These are phyloP conservation scores for Aspergillus saccharolyticus DNA, from an alignment of 495 filamentous ascomycete genomes.

Conservation along the genomic window DNA sequence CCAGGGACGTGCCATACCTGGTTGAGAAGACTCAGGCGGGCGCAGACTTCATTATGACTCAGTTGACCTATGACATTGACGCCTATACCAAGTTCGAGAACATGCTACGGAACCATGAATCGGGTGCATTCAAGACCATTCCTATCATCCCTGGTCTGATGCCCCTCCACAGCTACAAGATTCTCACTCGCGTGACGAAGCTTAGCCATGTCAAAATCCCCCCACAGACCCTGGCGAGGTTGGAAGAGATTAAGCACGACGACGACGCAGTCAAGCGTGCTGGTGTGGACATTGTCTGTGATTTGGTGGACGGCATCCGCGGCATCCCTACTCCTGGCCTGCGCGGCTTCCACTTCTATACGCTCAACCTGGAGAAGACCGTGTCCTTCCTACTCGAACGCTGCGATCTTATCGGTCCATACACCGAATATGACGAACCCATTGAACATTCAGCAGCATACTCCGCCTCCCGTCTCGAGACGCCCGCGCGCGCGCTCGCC, in stretches of 20 bases:
- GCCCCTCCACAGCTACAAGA: slow-evolving; percentile 96
- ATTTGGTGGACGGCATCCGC: slow-evolving; percentile 53
- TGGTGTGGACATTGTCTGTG: slow-evolving; percentile 47
- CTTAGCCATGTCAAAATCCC: slow-evolving; percentile 85
- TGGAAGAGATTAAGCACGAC: slow-evolving; percentile 79
- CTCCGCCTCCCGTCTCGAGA: slow-evolving; percentile 33
- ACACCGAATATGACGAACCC: slow-evolving; percentile 37
- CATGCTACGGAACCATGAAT: slow-evolving; percentile 73
- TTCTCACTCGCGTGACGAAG: slow-evolving; percentile 91
- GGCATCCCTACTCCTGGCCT: slow-evolving; percentile 52
- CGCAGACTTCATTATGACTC: slow-evolving; percentile 99
- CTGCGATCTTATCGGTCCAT: slow-evolving; percentile 70
- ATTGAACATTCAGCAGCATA: slow-evolving; percentile 28
- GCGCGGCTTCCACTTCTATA: slow-evolving; percentile 95
- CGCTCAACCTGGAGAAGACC: slow-evolving; percentile 92
- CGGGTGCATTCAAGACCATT: slow-evolving; percentile 80
- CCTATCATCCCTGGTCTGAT: slow-evolving; percentile 93
- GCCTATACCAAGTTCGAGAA: slow-evolving; percentile 77
- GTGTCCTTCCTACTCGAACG: slow-evolving; percentile 89
- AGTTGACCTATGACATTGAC: slow-evolving; percentile 86
- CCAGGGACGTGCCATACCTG: slow-evolving; percentile 80
- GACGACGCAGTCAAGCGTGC: slow-evolving; percentile 79
- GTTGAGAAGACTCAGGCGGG: slow-evolving; percentile 88
- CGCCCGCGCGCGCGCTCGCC: slow-evolving; percentile 22
- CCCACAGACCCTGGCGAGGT: slow-evolving; percentile 55